A percentile compares a stretch with the other conserved stretches of the same genome.
Evolutionary conservation across 495 filamentous ascomycete genomes (phyloP).

Genomic region (Filosporella fistucella): DNA sequence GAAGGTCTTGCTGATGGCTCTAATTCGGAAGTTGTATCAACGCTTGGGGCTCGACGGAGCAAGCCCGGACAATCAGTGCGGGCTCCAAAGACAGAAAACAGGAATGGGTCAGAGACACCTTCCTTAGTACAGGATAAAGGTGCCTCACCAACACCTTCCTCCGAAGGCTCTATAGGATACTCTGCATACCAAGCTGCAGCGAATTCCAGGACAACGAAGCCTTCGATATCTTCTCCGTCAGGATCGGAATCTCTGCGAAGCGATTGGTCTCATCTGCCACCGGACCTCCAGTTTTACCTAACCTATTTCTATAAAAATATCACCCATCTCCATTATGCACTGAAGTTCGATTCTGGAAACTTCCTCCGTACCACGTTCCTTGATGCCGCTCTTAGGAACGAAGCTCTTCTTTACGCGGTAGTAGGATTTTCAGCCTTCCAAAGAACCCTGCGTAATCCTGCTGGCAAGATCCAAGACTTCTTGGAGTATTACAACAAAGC

Average conservation of each 20-base stretch:
- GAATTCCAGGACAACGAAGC: conserved; percentile 25
- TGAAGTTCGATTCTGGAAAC: conserved; percentile 58
- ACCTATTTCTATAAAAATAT: conserved; percentile 72
- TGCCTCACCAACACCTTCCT: conserved; percentile 43
- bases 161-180: conserved; percentile 28
- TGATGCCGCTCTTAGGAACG: conserved; percentile 68
- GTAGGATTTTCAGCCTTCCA: conserved; percentile 92
- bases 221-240: conserved; percentile 19
- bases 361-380: conserved; percentile 72
- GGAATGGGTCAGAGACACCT: conserved; percentile 44
- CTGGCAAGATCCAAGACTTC: conserved; percentile 74
- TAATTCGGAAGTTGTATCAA: conserved; percentile 22
- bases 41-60: conserved; percentile 25
- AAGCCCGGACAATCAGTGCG: conserved; percentile 26
- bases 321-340: conserved; percentile 74
- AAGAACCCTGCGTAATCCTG: conserved; percentile 60
- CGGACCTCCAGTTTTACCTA: conserved; percentile 74
- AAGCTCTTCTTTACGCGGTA: conserved; percentile 82
- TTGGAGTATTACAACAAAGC: conserved; percentile 87
- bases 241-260: conserved; percentile 20
- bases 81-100: conserved; percentile 23
- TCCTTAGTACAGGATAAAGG: conserved; percentile 43
- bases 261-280: conserved; percentile 49
- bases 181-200: conserved; percentile 27
- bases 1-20: conserved; percentile 36